Percentiles rank a stretch among this genome's conserved stretches.
phyloP scores from a whole-genome alignment of 345 rosid genomes.

The Populus simonii region DNA sequence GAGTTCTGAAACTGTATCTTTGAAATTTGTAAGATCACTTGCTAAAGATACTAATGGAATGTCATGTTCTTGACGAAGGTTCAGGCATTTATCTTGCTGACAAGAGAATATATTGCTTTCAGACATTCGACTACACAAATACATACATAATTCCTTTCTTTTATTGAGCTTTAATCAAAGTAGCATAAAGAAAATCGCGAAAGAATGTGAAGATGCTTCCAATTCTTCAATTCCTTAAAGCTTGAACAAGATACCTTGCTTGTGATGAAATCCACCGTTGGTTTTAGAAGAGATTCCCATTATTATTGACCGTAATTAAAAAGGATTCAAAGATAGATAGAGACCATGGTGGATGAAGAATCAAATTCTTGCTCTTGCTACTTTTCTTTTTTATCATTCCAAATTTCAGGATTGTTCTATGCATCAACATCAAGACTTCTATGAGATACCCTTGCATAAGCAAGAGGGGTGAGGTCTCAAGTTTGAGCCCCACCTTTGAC shows the following conservation, averaged over 20 bases:
- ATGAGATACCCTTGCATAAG: no score
- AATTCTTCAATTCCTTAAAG: constrained; percentile 14
- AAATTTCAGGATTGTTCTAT: constrained; percentile 3
- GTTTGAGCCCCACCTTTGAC: no score
- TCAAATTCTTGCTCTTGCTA: constrained; percentile 21
- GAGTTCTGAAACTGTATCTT: no score
- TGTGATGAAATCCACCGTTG: constrained; percentile 19
- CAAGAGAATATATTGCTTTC: background rate
- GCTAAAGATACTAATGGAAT: no score
- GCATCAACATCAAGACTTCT: background rate
- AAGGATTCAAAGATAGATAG: background rate
- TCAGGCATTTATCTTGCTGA: background rate
- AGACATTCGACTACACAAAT: background rate
- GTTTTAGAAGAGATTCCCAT: background rate
- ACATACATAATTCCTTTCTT: constrained; percentile 11
- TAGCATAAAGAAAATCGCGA: constrained; percentile 2
- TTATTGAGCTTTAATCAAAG: constrained; percentile 22
- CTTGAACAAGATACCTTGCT: constrained; percentile 30
- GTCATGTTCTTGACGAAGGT: background rate
- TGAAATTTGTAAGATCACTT: no score
- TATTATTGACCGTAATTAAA: background rate
- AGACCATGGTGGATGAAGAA: constrained; percentile 3
- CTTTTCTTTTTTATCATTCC: constrained; percentile 15
- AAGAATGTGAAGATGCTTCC: constrained; percentile 30
- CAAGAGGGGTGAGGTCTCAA: no score